Evolutionary conservation across 169 alveolate genomes (phyloP), one percentile per base, ranked within the genome.

Genomic region (Besnoitia besnoiti): DNA sequence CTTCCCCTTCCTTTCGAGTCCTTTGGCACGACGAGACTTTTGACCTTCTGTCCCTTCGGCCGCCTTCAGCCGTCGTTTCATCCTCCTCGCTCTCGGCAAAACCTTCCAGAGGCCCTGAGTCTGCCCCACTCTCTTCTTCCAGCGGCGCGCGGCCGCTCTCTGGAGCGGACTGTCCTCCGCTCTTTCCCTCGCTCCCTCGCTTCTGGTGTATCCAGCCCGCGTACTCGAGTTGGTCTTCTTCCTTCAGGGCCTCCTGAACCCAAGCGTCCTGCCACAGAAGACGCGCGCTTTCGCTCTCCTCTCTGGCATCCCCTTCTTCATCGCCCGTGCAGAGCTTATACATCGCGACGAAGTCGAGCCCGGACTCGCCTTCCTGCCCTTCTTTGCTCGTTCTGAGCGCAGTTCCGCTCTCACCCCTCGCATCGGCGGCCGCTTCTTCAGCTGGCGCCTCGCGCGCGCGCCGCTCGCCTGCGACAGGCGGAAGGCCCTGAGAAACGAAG

Each of bases 401-500:
- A 55, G 30, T 5, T 19, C 24, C 24, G 67, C 67, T 55, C 33
- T 3, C 67, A 5, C 3, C 67, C 24, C 59, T 7, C 16, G 12
- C 67, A n/a, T 55, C 67, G 67, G n/a, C n/a, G n/a, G n/a, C 67
- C 24, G 30, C 24, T 55, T 55, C 67, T 55, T n/a, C 33, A 3
- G 30, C 12, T 16, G 27, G 67, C 67, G 67, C 4, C 67, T 8
- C 67, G 33, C 33, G 24, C 12, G 67, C 1, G 67, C 33, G 27
- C 67, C 30, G 67, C 12, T 19, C 12, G 3, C 24, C 67, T n/a
- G 67, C 7, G 33, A 55, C 44, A 73, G 82, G n/a, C 46, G 82
- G 82, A 73, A 73, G 82, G 82, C 82, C 82, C n/a, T 73, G 82
- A 19, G 82, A 19, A 1, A n/a, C n/a, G 39, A 73, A n/a, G 82